A percentile compares a stretch with the other conserved stretches of the same genome.
Evolutionary conservation across 2,329 filamentous ascomycete genomes (phyloP).

Genomic region (Hansfordia pulvinata): DNA sequence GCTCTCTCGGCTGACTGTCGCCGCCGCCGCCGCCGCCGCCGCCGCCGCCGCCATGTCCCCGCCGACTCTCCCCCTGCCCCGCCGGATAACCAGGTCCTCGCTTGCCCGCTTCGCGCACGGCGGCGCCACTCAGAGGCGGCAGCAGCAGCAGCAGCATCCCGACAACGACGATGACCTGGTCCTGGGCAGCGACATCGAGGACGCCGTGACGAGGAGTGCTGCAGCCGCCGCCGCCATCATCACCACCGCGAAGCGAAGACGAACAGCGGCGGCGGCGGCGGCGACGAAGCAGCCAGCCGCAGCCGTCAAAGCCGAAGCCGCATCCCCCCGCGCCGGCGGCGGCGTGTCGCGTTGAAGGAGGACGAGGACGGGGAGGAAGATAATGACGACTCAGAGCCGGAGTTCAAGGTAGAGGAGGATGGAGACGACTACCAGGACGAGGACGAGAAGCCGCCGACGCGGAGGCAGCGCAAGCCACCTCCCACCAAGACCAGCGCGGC

Average conservation of each 20-base stretch:
- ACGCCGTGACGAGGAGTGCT: no score
- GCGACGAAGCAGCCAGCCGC: background rate
- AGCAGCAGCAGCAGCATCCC: no score
- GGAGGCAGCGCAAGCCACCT: slow-evolving; percentile 14
- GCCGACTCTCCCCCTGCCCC: no score
- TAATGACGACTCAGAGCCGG: background rate
- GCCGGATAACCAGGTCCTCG: slow-evolving; percentile 17
- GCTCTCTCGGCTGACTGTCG: no score
- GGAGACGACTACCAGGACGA: slow-evolving; percentile 2
- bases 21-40: no score
- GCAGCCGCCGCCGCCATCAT: no score
- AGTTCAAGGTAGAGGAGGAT: background rate
- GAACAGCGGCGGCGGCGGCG: background rate
- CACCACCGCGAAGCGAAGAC: slow-evolving; percentile 1
- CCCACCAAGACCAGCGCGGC: slow-evolving; percentile 3
- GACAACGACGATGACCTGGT: background rate
- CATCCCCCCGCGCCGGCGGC: background rate
- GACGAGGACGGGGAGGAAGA: background rate
- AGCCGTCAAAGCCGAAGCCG: background rate
- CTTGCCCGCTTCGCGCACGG: background rate
- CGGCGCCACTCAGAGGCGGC: no score
- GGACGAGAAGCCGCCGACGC: slow-evolving; percentile 1
- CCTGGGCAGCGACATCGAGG: slow-evolving; percentile 14
- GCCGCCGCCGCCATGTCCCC: no score
- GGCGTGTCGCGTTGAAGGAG: background rate